phyloP scores from a whole-genome alignment of 2,329 filamentous ascomycete species.

The Aspergillus fischeri region DNA sequence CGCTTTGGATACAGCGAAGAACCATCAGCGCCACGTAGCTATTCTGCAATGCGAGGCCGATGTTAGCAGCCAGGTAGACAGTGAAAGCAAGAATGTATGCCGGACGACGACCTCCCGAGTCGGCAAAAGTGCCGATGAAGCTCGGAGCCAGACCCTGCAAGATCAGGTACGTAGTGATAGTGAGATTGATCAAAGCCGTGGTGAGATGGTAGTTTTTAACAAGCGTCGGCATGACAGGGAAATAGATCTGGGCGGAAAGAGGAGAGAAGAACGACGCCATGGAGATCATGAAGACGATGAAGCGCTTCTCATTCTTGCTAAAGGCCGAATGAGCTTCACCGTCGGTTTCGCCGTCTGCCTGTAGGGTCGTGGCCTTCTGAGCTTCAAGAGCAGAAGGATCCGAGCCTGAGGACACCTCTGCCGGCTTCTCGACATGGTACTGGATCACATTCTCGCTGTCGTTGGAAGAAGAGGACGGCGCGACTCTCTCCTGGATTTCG shows the following conservation, averaged over 20 bases:
- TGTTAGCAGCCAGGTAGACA: slow-evolving; percentile 38
- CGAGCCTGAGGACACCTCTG: background rate
- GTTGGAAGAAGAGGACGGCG: background rate
- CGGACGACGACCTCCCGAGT: slow-evolving; percentile 38
- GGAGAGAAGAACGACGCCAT: slow-evolving; percentile 42
- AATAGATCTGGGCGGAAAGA: slow-evolving; percentile 43
- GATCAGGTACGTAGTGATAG: slow-evolving; percentile 45
- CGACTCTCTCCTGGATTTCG: background rate
- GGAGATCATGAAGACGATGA: slow-evolving; percentile 36
- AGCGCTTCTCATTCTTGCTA: slow-evolving; percentile 27
- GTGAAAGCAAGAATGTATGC: slow-evolving; percentile 39
- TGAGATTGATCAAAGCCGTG: slow-evolving; percentile 38
- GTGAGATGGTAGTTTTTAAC: slow-evolving; percentile 39
- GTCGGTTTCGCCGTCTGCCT: background rate
- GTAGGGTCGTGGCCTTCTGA: background rate
- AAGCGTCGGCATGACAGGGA: slow-evolving; percentile 42
- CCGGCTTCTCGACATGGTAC: background rate
- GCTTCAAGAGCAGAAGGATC: slow-evolving; percentile 2
- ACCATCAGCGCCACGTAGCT: slow-evolving; percentile 39
- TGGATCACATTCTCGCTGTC: background rate
- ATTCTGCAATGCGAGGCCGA: slow-evolving; percentile 38
- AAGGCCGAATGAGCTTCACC: slow-evolving; percentile 26
- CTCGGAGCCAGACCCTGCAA: slow-evolving; percentile 44
- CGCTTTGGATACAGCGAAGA: slow-evolving; percentile 41
- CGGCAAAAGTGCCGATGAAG: slow-evolving; percentile 40